A percentile compares a stretch with the other conserved stretches of the same genome.
These are phyloP conservation scores for Erysimum cheiranthoides DNA, from an alignment of 345 rosid species.

Conservation along the genomic window DNA sequence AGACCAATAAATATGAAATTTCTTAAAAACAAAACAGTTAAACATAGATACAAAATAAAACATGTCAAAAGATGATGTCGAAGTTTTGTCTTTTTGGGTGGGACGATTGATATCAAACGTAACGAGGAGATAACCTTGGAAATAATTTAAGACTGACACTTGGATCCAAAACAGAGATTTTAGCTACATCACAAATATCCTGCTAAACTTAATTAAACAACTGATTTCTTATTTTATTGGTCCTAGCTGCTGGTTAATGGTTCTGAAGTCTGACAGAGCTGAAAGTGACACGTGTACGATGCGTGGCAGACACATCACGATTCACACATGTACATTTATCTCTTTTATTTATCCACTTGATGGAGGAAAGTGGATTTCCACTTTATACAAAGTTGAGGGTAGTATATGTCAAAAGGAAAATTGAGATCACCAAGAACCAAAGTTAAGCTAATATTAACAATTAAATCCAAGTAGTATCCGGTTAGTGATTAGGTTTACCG, in stretches of 20 bases:
- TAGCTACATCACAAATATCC: not conserved
- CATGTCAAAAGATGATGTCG: not conserved
- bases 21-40: not conserved
- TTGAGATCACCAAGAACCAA: not conserved
- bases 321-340: slow-evolving; percentile 5
- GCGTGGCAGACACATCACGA: slow-evolving; percentile 33
- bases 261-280: not conserved
- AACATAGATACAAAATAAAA: not conserved
- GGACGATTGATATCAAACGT: slow-evolving; percentile 5
- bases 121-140: slow-evolving; percentile 6
- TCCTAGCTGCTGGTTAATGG: not conserved
- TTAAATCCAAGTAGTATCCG: not conserved
- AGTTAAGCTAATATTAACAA: not conserved
- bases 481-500: not conserved
- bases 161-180: slow-evolving; percentile 1
- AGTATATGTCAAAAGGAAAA: not conserved
- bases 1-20: not conserved
- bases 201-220: not conserved
- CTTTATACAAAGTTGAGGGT: slow-evolving; percentile 15
- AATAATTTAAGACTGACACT: not conserved
- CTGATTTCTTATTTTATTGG: not conserved
- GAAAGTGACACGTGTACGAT: slow-evolving; percentile 23
- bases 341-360: slow-evolving; percentile 9
- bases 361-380: not conserved
- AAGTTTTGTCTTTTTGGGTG: slow-evolving; percentile 17